Evolutionary conservation across 768 basidiomycete genomes (phyloP).

Genomic region (Neoboletus magnificus): DNA sequence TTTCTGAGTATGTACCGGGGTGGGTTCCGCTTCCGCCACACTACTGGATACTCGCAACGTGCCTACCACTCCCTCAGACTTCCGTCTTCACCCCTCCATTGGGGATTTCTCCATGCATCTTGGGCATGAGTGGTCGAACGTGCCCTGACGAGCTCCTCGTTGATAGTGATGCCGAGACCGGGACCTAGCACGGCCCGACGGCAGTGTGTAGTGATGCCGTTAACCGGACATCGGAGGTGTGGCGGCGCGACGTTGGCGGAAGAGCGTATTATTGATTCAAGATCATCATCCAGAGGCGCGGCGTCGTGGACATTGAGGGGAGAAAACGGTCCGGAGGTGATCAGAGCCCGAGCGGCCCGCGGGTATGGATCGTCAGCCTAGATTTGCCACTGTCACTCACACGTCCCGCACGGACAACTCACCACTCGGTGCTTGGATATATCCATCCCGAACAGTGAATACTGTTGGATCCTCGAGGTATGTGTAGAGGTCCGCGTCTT

Average conservation of each 20-base stretch:
- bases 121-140: constrained; percentile 10
- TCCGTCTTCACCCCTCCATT: constrained; percentile 56
- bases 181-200: constrained; percentile 35
- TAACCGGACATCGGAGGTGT: background rate
- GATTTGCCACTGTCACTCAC: background rate
- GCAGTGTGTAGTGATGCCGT: constrained; percentile 1
- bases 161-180: constrained; percentile 60
- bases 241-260: background rate
- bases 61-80: constrained; percentile 51
- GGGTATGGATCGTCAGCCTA: constrained; percentile 1
- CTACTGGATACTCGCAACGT: background rate
- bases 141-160: constrained; percentile 51
- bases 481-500: constrained; percentile 56
- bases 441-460: constrained; percentile 51
- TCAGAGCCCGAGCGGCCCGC: background rate
- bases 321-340: background rate
- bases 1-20: background rate
- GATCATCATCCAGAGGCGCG: background rate
- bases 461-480: constrained; percentile 52
- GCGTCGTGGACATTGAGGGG: background rate
- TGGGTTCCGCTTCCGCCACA: background rate
- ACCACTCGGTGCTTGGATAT: constrained; percentile 45
- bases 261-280: background rate
- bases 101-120: constrained; percentile 32
- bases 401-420: constrained; percentile 1